A percentile compares a stretch with the other conserved stretches of the same genome.
These are phyloP conservation scores for Plenodomus tracheiphilus DNA, from an alignment of 2,329 filamentous ascomycete genomes.

Conservation along the genomic window DNA sequence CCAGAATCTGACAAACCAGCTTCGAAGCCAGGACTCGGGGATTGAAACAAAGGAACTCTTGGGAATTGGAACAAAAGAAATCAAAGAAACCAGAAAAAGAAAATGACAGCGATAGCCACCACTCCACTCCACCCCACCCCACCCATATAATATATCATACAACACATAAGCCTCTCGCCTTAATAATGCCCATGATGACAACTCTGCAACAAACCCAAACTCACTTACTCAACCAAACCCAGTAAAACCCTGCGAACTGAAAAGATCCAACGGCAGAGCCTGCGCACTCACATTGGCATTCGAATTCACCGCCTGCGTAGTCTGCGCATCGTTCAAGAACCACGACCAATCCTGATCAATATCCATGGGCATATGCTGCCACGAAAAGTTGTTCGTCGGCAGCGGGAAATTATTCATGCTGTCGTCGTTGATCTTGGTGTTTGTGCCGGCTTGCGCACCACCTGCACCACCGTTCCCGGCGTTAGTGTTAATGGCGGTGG, in stretches of 20 bases:
- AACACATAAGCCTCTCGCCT: too few species aligned
- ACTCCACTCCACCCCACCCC: too few species aligned
- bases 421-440: constrained; percentile 35
- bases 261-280: constrained; percentile 13
- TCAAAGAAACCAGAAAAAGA: too few species aligned
- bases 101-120: too few species aligned
- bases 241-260: constrained; percentile 27
- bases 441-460: constrained; percentile 2
- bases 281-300: background rate
- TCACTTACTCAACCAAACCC: constrained; percentile 31
- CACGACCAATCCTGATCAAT: constrained; percentile 49
- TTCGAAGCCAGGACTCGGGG: background rate
- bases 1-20: too few species aligned
- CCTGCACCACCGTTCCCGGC: background rate
- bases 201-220: background rate
- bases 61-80: too few species aligned
- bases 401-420: constrained; percentile 36
- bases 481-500: background rate
- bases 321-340: constrained; percentile 41
- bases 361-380: constrained; percentile 47
- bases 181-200: too few species aligned
- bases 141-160: too few species aligned
- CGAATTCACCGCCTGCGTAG: constrained; percentile 9
- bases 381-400: constrained; percentile 41
- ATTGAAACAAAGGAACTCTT: too few species aligned